phyloP scores from a whole-genome alignment of 495 filamentous ascomycete species.

The Trichocladium antarcticum region DNA sequence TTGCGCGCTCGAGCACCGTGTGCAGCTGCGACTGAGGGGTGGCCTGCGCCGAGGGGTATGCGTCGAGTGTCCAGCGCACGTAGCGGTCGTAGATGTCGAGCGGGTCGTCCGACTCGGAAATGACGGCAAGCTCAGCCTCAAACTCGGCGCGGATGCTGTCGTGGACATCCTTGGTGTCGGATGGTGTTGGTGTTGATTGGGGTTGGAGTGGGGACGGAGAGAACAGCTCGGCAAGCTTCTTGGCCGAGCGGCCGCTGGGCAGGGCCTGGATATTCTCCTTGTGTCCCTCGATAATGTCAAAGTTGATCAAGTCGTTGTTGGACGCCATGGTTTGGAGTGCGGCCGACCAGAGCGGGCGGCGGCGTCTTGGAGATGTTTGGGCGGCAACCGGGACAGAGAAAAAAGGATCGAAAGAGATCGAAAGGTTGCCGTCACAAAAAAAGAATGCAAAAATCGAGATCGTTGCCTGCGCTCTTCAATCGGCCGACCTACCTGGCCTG shows the following conservation, averaged over 20 bases:
- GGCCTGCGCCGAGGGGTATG: constrained; percentile 87
- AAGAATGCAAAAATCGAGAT: neutral
- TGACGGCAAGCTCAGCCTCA: constrained; percentile 65
- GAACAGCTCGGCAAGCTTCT: constrained; percentile 76
- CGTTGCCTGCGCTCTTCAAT: neutral
- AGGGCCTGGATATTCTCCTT: constrained; percentile 97
- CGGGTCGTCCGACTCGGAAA: constrained; percentile 84
- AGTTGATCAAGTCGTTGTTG: constrained; percentile 55
- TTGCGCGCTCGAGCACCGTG: constrained; percentile 83
- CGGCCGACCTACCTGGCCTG: neutral
- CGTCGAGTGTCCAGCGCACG: constrained; percentile 89
- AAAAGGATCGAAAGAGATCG: neutral
- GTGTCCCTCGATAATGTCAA: constrained; percentile 89
- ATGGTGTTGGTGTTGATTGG: constrained; percentile 46
- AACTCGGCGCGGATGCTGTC: constrained; percentile 71
- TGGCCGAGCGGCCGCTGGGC: constrained; percentile 80
- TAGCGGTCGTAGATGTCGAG: constrained; percentile 95
- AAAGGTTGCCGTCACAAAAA: too few species aligned
- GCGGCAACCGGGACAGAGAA: neutral
- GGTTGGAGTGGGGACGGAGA: constrained; percentile 50
- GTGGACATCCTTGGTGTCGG: constrained; percentile 63
- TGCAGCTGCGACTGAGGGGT: constrained; percentile 82
- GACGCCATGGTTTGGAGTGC: constrained; percentile 31
- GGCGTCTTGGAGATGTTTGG: neutral
- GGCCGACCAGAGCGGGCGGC: neutral